phyloP scores from a whole-genome alignment of 164 flowering plant species.

The Aristolochia fimbriata region DNA sequence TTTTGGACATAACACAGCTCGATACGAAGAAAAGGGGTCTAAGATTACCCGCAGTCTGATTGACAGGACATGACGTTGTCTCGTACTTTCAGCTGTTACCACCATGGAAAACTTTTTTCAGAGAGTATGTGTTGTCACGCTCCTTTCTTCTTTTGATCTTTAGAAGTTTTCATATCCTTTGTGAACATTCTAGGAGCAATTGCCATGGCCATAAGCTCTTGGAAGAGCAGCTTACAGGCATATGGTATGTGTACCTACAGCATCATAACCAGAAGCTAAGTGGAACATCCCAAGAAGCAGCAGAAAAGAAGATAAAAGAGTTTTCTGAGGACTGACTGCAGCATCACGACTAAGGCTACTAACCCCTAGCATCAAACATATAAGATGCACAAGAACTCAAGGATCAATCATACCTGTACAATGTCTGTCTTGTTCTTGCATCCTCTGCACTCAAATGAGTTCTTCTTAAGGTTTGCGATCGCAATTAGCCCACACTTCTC shows the following conservation, averaged over 20 bases:
- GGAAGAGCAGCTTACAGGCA: constrained; percentile 92
- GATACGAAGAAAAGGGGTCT: too few species aligned
- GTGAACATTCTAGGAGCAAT: constrained; percentile 94
- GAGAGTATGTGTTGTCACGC: constrained; percentile 25
- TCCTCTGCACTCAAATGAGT: constrained; percentile 82
- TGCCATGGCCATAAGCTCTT: constrained; percentile 99
- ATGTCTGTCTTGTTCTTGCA: constrained; percentile 95
- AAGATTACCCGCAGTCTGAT: too few species aligned
- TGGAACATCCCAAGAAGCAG: too few species aligned
- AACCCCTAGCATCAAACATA: too few species aligned
- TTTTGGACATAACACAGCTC: too few species aligned
- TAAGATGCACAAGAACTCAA: neutral
- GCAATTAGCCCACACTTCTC: constrained; percentile 88
- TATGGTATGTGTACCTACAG: constrained; percentile 86
- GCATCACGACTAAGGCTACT: too few species aligned
- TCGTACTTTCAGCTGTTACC: too few species aligned
- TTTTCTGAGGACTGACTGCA: too few species aligned
- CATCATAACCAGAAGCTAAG: neutral
- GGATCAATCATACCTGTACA: constrained; percentile 53
- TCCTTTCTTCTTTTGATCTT: constrained; percentile 52
- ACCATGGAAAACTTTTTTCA: too few species aligned
- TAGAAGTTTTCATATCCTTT: constrained; percentile 45
- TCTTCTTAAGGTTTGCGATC: constrained; percentile 86
- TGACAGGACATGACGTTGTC: too few species aligned
- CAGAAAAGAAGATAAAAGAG: too few species aligned